A percentile compares a stretch with the other conserved stretches of the same genome.
phyloP scores from a whole-genome alignment of 2,329 filamentous ascomycete species.

The Penicillium occitanis region DNA sequence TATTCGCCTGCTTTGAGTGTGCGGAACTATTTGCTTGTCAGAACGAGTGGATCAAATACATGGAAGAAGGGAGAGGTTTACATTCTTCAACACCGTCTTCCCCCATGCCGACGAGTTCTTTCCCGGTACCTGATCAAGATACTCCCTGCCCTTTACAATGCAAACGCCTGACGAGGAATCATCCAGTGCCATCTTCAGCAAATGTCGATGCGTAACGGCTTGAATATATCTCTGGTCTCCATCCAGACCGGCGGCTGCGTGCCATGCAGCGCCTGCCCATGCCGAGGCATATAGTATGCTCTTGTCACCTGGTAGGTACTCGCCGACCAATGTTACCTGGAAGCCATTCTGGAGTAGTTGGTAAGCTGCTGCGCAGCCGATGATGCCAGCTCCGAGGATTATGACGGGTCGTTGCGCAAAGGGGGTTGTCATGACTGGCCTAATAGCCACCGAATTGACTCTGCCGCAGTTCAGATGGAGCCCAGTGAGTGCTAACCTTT shows the following conservation, averaged over 20 bases:
- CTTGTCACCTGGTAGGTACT: conserved; percentile 40
- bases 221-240: conserved; percentile 38
- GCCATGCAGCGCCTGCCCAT: conserved; percentile 43
- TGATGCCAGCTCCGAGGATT: conserved; percentile 42
- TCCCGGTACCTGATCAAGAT: conserved; percentile 35
- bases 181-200: conserved; percentile 38
- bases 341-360: conserved; percentile 39
- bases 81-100: conserved; percentile 35
- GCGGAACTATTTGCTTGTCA: conserved; percentile 31
- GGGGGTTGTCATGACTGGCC: conserved; percentile 27
- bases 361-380: conserved; percentile 40
- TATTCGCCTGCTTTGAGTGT: conserved; percentile 34
- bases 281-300: conserved; percentile 40
- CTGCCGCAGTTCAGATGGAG: neutral
- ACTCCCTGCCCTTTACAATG: conserved; percentile 37
- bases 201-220: conserved; percentile 36
- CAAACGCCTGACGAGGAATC: conserved; percentile 37
- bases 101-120: conserved; percentile 39
- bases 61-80: neutral
- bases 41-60: too few relatives aligned
- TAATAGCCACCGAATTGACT: neutral
- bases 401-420: conserved; percentile 39
- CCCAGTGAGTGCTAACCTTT: neutral
- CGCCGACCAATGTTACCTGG: conserved; percentile 36
- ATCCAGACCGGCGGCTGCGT: conserved; percentile 38